Base-by-base conservation (phyloP, 805 yeast genomes). In the Candida germanica region DNA sequence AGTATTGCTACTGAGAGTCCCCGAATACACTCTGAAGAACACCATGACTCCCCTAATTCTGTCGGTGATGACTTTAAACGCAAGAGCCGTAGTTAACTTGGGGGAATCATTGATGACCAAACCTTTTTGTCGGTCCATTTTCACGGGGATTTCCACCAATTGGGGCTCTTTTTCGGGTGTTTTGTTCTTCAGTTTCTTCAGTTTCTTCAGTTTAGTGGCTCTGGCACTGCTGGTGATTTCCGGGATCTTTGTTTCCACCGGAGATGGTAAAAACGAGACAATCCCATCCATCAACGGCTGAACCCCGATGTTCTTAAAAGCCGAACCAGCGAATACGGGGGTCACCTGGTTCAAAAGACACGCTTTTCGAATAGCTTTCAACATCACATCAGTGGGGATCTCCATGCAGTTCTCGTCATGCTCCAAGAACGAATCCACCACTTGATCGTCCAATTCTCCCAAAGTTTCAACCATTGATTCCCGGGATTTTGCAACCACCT, bases 291-390 rank as follows among this genome's bases (percentile, higher is more conserved):
- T 61, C 32, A 93, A 64, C 1, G 98, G 96, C 55, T 93, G 98
- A 2, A 93, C 95, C 17, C 98, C 98, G 30, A 91, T 84, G 56
- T 91, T 91, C 47, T 72, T 75, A 61, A 91, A 93, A 36, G 96
- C 84, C 2, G 97, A 85, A 9, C 98, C 98, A 59, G 97, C 88
- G 24, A 89, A 61, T 0, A 93, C 85, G 0, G 98, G 97, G 0
- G 82, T 74, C 1, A 86, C 69, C 25, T 63, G 58, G 31, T 74
- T 71, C 1, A 57, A 55, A 5, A 87, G 44, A 0, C 96, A 85
- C 2, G 84, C 79, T 16, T 61, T 64, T 34, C 85, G 66, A 6
- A 93, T 69, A 0, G 95, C 82, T 11, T 53, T 48, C 28, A 71
- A 74, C n/a, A 93, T 60, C 1, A 75, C 50, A 0, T 48, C 47